Evolutionary conservation across 129 eudicot genomes (phyloP).

Genomic region (Arctium minus): DNA sequence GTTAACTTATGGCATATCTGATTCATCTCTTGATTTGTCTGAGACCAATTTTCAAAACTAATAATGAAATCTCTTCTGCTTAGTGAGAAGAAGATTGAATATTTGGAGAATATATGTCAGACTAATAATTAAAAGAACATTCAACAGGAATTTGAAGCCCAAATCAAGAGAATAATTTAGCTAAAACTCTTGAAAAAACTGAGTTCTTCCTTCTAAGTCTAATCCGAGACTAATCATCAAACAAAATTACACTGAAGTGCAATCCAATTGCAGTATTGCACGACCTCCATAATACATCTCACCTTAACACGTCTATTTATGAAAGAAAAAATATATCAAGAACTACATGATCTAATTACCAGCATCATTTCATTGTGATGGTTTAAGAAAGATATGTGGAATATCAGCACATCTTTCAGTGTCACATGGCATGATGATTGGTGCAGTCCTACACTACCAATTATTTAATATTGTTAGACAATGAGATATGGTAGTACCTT

Average conservation of each 20-base stretch:
- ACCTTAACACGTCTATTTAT: background rate
- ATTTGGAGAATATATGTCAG: too few species aligned
- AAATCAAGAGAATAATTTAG: background rate
- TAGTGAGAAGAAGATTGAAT: background rate
- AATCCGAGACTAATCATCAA: too few species aligned
- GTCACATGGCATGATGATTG: background rate
- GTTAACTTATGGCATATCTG: background rate
- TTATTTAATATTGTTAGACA: background rate
- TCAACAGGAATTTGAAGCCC: background rate
- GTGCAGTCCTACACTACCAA: background rate
- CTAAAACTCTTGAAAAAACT: too few species aligned
- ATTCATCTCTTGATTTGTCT: background rate
- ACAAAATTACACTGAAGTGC: too few species aligned
- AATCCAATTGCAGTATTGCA: background rate
- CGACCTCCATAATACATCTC: background rate
- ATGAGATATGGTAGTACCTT: background rate
- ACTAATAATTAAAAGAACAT: background rate
- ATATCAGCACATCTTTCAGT: too few species aligned
- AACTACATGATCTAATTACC: background rate
- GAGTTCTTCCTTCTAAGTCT: too few species aligned
- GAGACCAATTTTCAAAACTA: background rate
- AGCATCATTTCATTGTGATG: background rate
- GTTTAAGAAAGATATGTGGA: background rate
- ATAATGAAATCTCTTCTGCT: background rate
- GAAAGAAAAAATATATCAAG: too few species aligned